These are phyloP conservation scores for Diaporthe sp. DNA, from an alignment of 2,329 filamentous ascomycete genomes.

Conservation along the genomic window DNA sequence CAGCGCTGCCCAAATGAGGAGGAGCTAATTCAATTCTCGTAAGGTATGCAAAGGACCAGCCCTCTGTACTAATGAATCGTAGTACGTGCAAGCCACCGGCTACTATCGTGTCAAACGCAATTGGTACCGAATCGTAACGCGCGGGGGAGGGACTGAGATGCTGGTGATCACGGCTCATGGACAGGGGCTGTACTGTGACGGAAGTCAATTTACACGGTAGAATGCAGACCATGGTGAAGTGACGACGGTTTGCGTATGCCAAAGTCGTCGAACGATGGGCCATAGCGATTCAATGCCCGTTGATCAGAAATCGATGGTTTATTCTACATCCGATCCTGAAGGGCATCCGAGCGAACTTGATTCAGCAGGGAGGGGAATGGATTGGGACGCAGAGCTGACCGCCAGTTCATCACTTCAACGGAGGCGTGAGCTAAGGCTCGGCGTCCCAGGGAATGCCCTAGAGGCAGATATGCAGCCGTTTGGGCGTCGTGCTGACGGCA, in stretches of 20 bases:
- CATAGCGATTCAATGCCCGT: slow-evolving; percentile 1
- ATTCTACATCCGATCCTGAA: slow-evolving; percentile 38
- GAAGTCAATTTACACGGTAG: slow-evolving; percentile 36
- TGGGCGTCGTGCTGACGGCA: slow-evolving; percentile 18
- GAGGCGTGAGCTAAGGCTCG: slow-evolving; percentile 30
- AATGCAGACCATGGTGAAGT: slow-evolving; percentile 8
- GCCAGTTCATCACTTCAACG: slow-evolving; percentile 55
- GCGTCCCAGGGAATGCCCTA: slow-evolving; percentile 25
- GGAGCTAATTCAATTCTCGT: neutral
- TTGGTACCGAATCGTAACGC: slow-evolving; percentile 39
- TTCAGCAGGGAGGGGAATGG: slow-evolving; percentile 39
- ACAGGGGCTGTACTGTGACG: slow-evolving; percentile 43
- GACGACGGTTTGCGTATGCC: slow-evolving; percentile 19
- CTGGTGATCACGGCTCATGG: slow-evolving; percentile 54
- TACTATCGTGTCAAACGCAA: slow-evolving; percentile 32
- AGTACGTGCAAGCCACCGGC: neutral
- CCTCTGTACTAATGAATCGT: slow-evolving; percentile 1
- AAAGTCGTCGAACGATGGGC: slow-evolving; percentile 4
- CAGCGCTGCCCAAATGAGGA: slow-evolving; percentile 19
- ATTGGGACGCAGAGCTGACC: slow-evolving; percentile 53
- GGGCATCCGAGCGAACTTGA: slow-evolving; percentile 27
- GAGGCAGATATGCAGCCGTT: slow-evolving; percentile 1
- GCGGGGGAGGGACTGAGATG: slow-evolving; percentile 37
- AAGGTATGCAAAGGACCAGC: neutral
- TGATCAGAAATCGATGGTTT: slow-evolving; percentile 21